Evolutionary conservation across 768 basidiomycete genomes (phyloP).

Genomic region (Galerina sulciceps): DNA sequence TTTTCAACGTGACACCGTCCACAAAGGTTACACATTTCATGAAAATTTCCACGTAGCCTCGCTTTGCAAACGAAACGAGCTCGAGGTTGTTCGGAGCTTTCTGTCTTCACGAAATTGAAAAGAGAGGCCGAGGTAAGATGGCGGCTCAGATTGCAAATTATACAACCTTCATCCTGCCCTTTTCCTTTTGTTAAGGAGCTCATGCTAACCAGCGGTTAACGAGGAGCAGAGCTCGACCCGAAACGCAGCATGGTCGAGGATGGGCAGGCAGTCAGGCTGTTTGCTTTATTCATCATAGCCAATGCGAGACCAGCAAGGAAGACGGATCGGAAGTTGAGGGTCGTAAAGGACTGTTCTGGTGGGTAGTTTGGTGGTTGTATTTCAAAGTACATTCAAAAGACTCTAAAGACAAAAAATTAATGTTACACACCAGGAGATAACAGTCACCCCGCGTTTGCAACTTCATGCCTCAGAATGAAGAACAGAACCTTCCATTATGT

Average conservation of each 20-base stretch:
- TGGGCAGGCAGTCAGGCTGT: conserved; percentile 9
- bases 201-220: conserved; percentile 14
- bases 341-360: not conserved
- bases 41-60: no score
- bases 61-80: not conserved
- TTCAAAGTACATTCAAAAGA: not conserved
- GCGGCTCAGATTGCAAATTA: conserved; percentile 20
- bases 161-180: conserved; percentile 17
- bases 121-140: not conserved
- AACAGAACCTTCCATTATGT: not conserved
- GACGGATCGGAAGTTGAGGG: not conserved
- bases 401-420: not conserved
- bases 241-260: conserved; percentile 5
- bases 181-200: conserved; percentile 8
- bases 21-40: no score
- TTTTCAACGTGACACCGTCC: no score
- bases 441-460: not conserved
- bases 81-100: not conserved
- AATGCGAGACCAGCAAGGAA: not conserved
- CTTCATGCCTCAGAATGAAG: not conserved
- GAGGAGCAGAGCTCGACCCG: not conserved
- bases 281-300: conserved; percentile 17
- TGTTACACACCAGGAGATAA: not conserved
- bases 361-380: no score
- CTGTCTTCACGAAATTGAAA: not conserved